Conservation (phyloP, 768 basidiomycete species). For the Phanerodontia chrysosporium region DNA sequence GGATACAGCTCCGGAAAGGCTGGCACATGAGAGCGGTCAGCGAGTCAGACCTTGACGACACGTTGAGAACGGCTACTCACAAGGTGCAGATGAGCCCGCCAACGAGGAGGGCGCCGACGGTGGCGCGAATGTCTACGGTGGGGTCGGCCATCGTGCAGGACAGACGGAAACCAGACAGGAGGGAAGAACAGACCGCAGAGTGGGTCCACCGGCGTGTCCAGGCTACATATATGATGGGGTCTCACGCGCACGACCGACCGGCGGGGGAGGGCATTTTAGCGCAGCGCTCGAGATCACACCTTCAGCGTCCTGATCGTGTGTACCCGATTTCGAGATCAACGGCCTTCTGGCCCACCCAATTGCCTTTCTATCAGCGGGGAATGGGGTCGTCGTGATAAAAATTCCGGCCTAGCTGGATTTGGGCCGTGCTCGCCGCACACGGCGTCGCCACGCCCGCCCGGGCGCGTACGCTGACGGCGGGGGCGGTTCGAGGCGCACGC, state of each 20-base stretch:
- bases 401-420: background rate
- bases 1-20: conserved; percentile 22
- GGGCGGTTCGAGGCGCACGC: background rate
- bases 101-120: conserved; percentile 12
- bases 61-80: conserved; percentile 9
- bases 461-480: background rate
- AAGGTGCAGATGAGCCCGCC: conserved; percentile 22
- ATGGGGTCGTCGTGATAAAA: background rate
- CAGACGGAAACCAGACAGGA: background rate
- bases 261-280: background rate
- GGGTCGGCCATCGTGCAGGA: conserved; percentile 2
- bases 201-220: background rate
- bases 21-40: background rate
- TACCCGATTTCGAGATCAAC: too few species aligned
- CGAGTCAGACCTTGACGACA: background rate
- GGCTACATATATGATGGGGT: background rate
- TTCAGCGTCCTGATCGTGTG: too few species aligned
- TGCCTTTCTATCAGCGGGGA: too few species aligned
- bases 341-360: too few species aligned
- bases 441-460: background rate
- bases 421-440: too few species aligned
- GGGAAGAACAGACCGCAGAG: conserved; percentile 2
- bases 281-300: background rate
- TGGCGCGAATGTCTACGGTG: conserved; percentile 3
- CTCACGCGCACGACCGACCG: background rate